Conservation (phyloP, 768 basidiomycete species). For the Mycena galopus region DNA sequence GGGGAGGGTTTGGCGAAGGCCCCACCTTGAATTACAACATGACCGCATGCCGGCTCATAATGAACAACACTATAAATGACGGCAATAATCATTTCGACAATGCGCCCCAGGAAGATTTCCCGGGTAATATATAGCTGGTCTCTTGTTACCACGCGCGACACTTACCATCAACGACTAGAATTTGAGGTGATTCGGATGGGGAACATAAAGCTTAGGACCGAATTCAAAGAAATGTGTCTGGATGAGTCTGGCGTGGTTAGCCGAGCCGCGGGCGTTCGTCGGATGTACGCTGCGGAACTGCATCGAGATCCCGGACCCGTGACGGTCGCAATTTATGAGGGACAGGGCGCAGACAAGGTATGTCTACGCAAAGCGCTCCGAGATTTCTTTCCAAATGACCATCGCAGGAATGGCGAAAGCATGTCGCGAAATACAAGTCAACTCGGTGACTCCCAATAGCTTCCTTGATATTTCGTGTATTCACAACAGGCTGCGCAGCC, state of each 20-base stretch:
- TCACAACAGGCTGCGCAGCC: neutral
- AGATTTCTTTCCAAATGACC: neutral
- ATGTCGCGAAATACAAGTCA: neutral
- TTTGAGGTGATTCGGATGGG: neutral
- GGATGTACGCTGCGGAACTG: constrained; percentile 9
- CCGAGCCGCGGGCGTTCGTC: neutral
- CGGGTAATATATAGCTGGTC: too few species aligned
- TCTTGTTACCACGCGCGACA: too few species aligned
- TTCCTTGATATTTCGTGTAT: neutral
- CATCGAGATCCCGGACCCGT: neutral
- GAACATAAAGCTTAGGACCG: neutral
- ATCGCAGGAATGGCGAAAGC: neutral
- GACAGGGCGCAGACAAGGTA: neutral
- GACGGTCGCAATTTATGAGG: constrained; percentile 9
- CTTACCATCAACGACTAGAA: neutral
- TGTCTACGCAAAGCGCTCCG: too few species aligned
- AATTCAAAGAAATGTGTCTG: neutral
- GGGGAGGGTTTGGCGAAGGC: too few species aligned
- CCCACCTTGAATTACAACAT: too few species aligned
- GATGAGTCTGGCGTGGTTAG: neutral
- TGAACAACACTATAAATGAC: too few species aligned
- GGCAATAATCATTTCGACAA: neutral
- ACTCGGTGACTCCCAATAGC: neutral
- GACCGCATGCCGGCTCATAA: too few species aligned
- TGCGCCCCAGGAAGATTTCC: too few species aligned